These are phyloP conservation scores for Fusarium fracticaudum DNA, from an alignment of 2,329 filamentous ascomycete species.

Conservation along the genomic window DNA sequence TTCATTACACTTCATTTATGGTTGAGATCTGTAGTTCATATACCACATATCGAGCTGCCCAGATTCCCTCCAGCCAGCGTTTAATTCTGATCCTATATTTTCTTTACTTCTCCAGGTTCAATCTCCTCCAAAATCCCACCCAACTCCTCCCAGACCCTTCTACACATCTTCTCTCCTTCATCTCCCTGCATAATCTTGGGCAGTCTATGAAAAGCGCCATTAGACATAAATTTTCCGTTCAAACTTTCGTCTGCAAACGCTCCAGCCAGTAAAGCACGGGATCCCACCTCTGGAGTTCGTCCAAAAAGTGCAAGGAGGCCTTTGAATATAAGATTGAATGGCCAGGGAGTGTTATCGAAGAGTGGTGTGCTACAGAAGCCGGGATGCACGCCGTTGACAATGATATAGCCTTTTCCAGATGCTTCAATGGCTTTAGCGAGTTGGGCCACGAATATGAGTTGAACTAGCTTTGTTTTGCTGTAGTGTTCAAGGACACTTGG, in stretches of 20 bases:
- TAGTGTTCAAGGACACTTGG: slow-evolving; percentile 39
- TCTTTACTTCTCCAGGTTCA: slow-evolving; percentile 50
- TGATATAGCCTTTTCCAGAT: slow-evolving; percentile 46
- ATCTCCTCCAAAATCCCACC: slow-evolving; percentile 54
- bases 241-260: slow-evolving; percentile 50
- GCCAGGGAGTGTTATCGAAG: slow-evolving; percentile 47
- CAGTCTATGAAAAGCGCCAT: slow-evolving; percentile 42
- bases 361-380: slow-evolving; percentile 54
- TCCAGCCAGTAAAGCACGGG: slow-evolving; percentile 51
- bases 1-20: background rate
- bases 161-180: slow-evolving; percentile 49
- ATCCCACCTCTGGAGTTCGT: slow-evolving; percentile 52
- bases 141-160: slow-evolving; percentile 55
- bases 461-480: slow-evolving; percentile 45
- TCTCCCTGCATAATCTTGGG: slow-evolving; percentile 44
- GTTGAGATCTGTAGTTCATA: background rate
- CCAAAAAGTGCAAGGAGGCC: slow-evolving; percentile 40
- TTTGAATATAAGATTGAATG: slow-evolving; percentile 38
- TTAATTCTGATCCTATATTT: slow-evolving; percentile 39
- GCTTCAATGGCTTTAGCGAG: slow-evolving; percentile 48
- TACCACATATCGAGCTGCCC: background rate
- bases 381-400: slow-evolving; percentile 53
- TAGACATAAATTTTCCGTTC: slow-evolving; percentile 54
- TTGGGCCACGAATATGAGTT: slow-evolving; percentile 43
- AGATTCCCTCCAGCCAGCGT: background rate